Percentiles rank a stretch among this genome's conserved stretches.
Conservation (phyloP, 805 yeast species). For the Wickerhamomyces canadensis region DNA sequence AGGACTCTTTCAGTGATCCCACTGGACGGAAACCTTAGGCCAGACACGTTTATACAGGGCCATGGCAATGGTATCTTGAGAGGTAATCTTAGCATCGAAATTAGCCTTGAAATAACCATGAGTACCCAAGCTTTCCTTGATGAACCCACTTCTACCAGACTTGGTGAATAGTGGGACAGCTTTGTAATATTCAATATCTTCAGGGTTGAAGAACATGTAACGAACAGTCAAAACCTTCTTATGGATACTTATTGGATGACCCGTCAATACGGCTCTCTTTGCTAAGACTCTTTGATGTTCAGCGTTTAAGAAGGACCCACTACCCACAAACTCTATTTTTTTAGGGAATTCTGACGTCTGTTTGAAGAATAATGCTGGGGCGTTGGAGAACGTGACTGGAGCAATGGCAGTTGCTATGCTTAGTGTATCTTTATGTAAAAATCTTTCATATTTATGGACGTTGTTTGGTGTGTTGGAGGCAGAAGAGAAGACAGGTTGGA, state of each 20-base stretch:
- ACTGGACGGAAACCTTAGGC: conserved; percentile 52
- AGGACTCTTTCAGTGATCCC: conserved; percentile 21
- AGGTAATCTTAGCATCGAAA: conserved; percentile 82
- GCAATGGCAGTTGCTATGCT: conserved; percentile 83
- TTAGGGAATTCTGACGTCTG: conserved; percentile 39
- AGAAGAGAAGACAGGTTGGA: conserved; percentile 79
- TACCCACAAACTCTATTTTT: conserved; percentile 68
- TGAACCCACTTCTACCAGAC: conserved; percentile 89
- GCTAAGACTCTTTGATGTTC: conserved; percentile 83
- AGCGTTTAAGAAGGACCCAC: conserved; percentile 83
- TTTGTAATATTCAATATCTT: conserved; percentile 85
- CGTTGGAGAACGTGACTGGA: conserved; percentile 77
- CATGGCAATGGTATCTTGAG: conserved; percentile 94
- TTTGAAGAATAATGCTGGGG: conserved; percentile 82
- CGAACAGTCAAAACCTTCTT: conserved; percentile 86
- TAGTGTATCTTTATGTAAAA: conserved; percentile 69
- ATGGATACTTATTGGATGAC: conserved; percentile 93
- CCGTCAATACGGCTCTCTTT: conserved; percentile 85
- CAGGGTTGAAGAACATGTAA: conserved; percentile 93
- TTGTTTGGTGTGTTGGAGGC: conserved; percentile 73
- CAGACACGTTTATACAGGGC: conserved; percentile 89
- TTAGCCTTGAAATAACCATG: conserved; percentile 97
- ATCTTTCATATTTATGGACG: conserved; percentile 82
- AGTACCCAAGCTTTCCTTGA: conserved; percentile 94
- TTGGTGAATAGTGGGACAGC: conserved; percentile 90